phyloP scores from a whole-genome alignment of 176 grass and related monocot species.

The Oryza nivara region DNA sequence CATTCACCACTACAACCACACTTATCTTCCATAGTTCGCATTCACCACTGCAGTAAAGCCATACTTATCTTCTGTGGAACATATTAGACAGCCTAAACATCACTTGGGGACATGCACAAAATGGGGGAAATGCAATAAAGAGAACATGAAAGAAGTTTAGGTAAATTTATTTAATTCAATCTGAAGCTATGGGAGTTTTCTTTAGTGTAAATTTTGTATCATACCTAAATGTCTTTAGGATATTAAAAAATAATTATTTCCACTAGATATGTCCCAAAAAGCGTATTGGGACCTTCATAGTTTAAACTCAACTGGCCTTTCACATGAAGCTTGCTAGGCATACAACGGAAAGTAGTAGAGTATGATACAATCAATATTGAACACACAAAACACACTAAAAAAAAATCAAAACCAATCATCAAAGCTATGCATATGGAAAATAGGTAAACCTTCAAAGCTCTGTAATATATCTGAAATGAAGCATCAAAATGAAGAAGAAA shows the following conservation, averaged over 20 bases:
- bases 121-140: neutral
- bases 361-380: conserved; percentile 1
- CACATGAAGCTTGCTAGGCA: neutral
- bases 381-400: neutral
- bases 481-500: neutral
- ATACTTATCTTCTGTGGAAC: neutral
- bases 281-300: neutral
- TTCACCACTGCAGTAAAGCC: neutral
- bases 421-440: neutral
- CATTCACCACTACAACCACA: neutral
- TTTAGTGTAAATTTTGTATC: neutral
- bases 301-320: neutral
- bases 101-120: conserved; percentile 15
- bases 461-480: neutral
- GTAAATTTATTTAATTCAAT: neutral
- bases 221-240: neutral
- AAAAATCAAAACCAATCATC: neutral
- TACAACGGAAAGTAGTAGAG: neutral
- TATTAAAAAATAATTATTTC: neutral
- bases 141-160: neutral
- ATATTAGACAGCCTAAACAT: neutral
- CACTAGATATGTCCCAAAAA: neutral
- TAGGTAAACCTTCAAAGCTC: neutral
- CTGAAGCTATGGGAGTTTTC: neutral
- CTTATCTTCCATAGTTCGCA: neutral